These are phyloP conservation scores for Suillus lakei DNA, from an alignment of 768 basidiomycete genomes.

Conservation along the genomic window DNA sequence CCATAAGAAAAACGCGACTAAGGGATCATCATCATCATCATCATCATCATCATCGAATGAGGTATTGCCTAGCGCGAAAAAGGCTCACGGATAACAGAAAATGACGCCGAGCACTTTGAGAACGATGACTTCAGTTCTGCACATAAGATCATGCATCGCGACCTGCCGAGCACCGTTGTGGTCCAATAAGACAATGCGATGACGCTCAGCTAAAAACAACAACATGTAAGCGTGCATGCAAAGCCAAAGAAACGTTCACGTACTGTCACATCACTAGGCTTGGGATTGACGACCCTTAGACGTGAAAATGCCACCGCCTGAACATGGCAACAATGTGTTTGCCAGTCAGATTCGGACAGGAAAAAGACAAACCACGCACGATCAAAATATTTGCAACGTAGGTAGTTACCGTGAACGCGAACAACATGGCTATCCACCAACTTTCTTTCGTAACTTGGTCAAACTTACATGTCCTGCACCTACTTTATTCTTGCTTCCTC, in stretches of 20 bases:
- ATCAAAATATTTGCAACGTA: conserved; percentile 47
- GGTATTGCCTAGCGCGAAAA: background rate
- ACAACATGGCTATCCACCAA: conserved; percentile 41
- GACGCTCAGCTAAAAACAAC: conserved; percentile 37
- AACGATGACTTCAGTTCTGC: background rate
- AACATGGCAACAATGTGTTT: background rate
- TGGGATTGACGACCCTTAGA: background rate
- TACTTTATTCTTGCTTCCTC: too few relatives aligned
- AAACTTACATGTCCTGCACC: too few relatives aligned
- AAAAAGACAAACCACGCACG: conserved; percentile 20
- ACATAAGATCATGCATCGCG: background rate
- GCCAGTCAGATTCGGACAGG: background rate
- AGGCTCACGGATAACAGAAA: conserved; percentile 42
- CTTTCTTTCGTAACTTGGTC: conserved; percentile 46
- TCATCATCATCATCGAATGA: too few relatives aligned
- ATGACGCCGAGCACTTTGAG: conserved; percentile 44
- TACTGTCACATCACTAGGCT: background rate
- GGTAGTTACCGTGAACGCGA: conserved; percentile 36
- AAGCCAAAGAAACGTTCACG: background rate
- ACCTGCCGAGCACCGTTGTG: conserved; percentile 44
- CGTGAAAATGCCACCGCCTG: background rate
- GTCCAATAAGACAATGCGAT: conserved; percentile 52
- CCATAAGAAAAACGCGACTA: conserved; percentile 49
- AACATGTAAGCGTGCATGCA: too few relatives aligned
- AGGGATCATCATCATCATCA: too few relatives aligned